Percentiles rank a stretch among this genome's conserved stretches.
These are phyloP conservation scores for Diaporthe sp. DNA, from an alignment of 2,329 filamentous ascomycete genomes.

Conservation along the genomic window DNA sequence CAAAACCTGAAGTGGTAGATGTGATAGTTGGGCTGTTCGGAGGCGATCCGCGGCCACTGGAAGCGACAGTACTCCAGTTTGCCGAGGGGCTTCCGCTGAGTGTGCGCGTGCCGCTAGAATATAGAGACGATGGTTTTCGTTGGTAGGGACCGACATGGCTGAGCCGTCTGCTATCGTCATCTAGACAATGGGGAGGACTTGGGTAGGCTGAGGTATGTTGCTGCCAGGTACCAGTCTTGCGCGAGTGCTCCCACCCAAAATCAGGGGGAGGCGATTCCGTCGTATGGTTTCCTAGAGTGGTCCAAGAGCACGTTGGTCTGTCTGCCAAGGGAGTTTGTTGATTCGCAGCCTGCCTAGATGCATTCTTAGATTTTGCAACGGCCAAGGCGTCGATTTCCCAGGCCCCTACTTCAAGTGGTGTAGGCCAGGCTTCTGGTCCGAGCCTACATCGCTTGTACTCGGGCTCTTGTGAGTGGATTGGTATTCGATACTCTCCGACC, in stretches of 20 bases:
- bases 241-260: no score
- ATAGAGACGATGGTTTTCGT: conserved; percentile 26
- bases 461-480: not conserved
- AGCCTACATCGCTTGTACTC: conserved; percentile 1
- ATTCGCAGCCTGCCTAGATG: not conserved
- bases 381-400: conserved; percentile 13
- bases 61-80: not conserved
- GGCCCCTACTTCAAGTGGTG: not conserved
- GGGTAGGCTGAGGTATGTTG: not conserved
- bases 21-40: conserved; percentile 18
- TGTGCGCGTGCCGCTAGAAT: not conserved
- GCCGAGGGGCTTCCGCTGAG: conserved; percentile 28
- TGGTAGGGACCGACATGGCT: not conserved
- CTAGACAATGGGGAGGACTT: conserved; percentile 5
- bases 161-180: not conserved
- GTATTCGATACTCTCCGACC: not conserved
- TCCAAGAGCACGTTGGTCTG: not conserved
- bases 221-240: not conserved
- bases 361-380: conserved; percentile 9
- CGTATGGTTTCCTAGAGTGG: no score
- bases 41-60: conserved; percentile 7
- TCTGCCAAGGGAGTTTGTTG: not conserved
- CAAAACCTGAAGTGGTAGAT: conserved; percentile 13
- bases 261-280: not conserved
- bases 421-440: not conserved